phyloP scores from a whole-genome alignment of 192 early-diverging fungal species.

The Thamnidium elegans region DNA sequence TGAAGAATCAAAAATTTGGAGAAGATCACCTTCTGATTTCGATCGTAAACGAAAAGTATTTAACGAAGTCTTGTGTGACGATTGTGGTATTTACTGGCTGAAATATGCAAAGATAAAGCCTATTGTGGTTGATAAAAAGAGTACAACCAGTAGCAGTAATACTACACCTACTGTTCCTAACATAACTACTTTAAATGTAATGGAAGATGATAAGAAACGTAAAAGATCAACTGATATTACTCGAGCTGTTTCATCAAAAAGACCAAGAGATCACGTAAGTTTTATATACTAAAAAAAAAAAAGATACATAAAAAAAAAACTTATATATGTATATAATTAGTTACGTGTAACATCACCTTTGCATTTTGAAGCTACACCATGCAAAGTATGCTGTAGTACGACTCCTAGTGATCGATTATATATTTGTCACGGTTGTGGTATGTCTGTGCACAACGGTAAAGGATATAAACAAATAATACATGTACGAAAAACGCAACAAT shows the following conservation, averaged over 20 bases:
- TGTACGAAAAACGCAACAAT: no score
- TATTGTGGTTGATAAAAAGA: conserved; percentile 19
- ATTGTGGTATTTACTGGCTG: conserved; percentile 57
- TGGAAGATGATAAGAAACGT: background rate
- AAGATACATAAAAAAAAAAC: no score
- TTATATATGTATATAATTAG: no score
- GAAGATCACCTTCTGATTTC: conserved; percentile 40
- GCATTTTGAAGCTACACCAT: background rate
- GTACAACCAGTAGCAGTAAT: no score
- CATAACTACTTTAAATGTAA: no score
- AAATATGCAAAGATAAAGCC: conserved; percentile 47
- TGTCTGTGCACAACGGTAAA: conserved; percentile 51
- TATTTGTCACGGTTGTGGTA: conserved; percentile 42
- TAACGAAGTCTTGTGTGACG: conserved; percentile 45
- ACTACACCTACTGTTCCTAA: background rate
- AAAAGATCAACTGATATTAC: conserved; percentile 1
- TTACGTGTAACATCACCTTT: no score
- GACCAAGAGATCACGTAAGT: background rate
- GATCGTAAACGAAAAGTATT: conserved; percentile 39
- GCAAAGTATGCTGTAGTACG: conserved; percentile 34
- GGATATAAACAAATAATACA: background rate
- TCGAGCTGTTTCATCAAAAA: background rate
- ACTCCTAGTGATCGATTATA: conserved; percentile 32
- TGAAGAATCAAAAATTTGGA: conserved; percentile 34
- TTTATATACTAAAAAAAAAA: background rate